Conservation (phyloP, 768 basidiomycete species). For the Galerina marginata region DNA sequence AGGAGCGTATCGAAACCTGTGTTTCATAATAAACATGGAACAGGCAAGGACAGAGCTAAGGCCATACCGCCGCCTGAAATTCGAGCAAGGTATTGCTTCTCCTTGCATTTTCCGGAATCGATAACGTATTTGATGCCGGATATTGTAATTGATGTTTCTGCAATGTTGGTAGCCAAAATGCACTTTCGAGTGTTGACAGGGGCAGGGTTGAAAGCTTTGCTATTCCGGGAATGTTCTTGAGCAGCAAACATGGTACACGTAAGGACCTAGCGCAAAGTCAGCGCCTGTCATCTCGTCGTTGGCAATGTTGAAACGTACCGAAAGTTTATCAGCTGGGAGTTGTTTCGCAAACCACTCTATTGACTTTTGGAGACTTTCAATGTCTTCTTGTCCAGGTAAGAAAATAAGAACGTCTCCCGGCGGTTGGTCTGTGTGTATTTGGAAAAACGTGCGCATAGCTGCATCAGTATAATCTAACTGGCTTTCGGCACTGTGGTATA, state of each 20-base stretch:
- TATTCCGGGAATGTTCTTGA: slow-evolving; percentile 77
- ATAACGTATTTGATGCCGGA: slow-evolving; percentile 95
- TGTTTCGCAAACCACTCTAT: slow-evolving; percentile 72
- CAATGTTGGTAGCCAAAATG: slow-evolving; percentile 96
- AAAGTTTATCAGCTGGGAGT: slow-evolving; percentile 61
- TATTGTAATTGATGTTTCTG: slow-evolving; percentile 97
- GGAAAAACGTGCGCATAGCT: slow-evolving; percentile 91
- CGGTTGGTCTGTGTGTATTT: slow-evolving; percentile 82
- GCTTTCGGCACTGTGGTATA: slow-evolving; percentile 76
- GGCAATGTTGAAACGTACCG: slow-evolving; percentile 40
- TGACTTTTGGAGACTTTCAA: slow-evolving; percentile 83
- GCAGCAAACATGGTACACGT: slow-evolving; percentile 88
- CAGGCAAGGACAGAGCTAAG: background rate
- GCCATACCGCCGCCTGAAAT: slow-evolving; percentile 67
- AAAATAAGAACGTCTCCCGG: slow-evolving; percentile 93
- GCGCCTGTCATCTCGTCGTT: background rate
- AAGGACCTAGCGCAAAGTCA: slow-evolving; percentile 54
- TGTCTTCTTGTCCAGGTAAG: slow-evolving; percentile 96
- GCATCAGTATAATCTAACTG: slow-evolving; percentile 88
- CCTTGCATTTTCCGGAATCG: slow-evolving; percentile 95
- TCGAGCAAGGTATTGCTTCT: slow-evolving; percentile 83
- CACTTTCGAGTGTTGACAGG: slow-evolving; percentile 81
- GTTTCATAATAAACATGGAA: too few relatives aligned
- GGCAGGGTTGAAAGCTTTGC: slow-evolving; percentile 74
- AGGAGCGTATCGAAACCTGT: slow-evolving; percentile 88